phyloP scores from a whole-genome alignment of 2,329 filamentous ascomycete species.

The Cercospora sp. region DNA sequence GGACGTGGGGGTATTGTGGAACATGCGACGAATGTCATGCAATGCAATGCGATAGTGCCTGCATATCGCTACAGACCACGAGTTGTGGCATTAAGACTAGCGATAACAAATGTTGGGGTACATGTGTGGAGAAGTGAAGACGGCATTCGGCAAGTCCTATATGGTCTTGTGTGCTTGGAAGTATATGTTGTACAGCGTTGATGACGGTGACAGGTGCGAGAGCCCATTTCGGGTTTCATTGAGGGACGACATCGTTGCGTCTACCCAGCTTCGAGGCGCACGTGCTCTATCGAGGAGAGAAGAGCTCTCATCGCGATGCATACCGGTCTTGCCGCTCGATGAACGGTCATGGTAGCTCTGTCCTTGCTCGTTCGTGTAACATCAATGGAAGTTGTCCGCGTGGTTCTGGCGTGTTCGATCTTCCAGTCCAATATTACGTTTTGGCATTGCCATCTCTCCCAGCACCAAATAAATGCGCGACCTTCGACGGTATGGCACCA shows the following conservation, averaged over 20 bases:
- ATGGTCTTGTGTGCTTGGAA: not conserved
- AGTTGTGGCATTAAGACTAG: not conserved
- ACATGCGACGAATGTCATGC: not conserved
- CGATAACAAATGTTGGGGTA: not conserved
- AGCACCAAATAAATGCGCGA: not conserved
- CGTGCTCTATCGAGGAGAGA: too few species aligned
- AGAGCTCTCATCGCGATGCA: not conserved
- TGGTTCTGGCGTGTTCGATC: not conserved
- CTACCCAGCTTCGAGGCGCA: not conserved
- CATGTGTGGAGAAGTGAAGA: not conserved
- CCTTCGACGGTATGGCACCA: not conserved
- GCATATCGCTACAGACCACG: not conserved
- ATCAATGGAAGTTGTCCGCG: not conserved
- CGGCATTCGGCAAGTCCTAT: not conserved
- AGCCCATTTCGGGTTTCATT: not conserved
- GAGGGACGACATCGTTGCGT: not conserved
- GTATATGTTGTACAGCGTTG: not conserved
- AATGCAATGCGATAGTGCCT: not conserved
- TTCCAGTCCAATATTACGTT: not conserved
- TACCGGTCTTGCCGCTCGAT: not conserved
- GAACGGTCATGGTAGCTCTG: not conserved
- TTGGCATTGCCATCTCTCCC: not conserved
- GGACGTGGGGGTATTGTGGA: not conserved
- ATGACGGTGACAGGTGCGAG: not conserved
- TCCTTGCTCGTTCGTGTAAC: not conserved